Evolutionary conservation across 352 stramenopile genomes (phyloP).

Genomic region (Globisporangium parvum): DNA sequence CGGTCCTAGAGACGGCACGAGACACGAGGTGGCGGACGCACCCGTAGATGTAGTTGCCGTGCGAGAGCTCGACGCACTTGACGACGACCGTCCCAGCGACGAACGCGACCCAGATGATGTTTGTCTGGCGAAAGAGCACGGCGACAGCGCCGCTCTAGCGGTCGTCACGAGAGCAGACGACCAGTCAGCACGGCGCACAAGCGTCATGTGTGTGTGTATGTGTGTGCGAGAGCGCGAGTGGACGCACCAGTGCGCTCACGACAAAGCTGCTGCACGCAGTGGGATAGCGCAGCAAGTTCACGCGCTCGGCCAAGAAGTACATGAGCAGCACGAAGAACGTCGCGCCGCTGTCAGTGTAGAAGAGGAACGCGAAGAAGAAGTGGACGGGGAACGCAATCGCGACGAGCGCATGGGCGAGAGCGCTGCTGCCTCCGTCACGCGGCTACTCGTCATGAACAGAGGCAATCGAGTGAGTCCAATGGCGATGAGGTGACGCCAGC

Average conservation of each 20-base stretch:
- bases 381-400: constrained; percentile 74
- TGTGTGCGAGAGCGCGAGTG: background rate
- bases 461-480: background rate
- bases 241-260: constrained; percentile 50
- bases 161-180: background rate
- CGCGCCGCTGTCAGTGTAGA: constrained; percentile 86
- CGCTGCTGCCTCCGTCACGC: constrained; percentile 27
- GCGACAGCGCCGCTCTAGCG: constrained; percentile 57
- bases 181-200: background rate
- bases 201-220: no score
- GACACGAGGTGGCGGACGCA: constrained; percentile 12
- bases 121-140: constrained; percentile 88
- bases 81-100: constrained; percentile 71
- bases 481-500: background rate
- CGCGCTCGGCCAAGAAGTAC: constrained; percentile 50
- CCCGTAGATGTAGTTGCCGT: constrained; percentile 70
- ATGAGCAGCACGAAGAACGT: constrained; percentile 88
- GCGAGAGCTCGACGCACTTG: constrained; percentile 55
- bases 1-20: no score
- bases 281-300: constrained; percentile 35
- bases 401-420: constrained; percentile 57
- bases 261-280: constrained; percentile 35
- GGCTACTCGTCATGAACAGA: constrained; percentile 12
- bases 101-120: constrained; percentile 89
- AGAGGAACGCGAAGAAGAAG: constrained; percentile 88